Conservation (phyloP, 2,329 filamentous ascomycete genomes). For the Exophiala phaeomuriformis region DNA sequence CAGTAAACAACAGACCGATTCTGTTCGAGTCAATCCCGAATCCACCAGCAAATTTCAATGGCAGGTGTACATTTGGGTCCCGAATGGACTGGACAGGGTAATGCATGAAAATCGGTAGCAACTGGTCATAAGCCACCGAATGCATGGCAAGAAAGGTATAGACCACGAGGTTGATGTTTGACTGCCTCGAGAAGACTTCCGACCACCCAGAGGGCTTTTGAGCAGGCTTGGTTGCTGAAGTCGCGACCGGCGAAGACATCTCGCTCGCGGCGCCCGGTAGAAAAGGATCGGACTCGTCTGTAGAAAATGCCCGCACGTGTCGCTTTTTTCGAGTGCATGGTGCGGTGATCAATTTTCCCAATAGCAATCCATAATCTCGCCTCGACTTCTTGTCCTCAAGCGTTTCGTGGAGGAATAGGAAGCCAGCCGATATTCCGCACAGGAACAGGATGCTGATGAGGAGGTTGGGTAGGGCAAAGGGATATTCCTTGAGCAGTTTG, state of each 20-base stretch:
- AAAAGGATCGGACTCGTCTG: slow-evolving; percentile 23
- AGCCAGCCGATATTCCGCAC: slow-evolving; percentile 63
- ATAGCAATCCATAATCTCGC: slow-evolving; percentile 65
- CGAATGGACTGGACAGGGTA: slow-evolving; percentile 54
- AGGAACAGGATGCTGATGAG: slow-evolving; percentile 70
- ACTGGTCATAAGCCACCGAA: slow-evolving; percentile 75
- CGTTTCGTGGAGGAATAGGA: slow-evolving; percentile 81
- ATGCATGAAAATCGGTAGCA: slow-evolving; percentile 82
- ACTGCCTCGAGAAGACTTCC: slow-evolving; percentile 68
- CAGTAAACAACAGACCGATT: slow-evolving; percentile 79
- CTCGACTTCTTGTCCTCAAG: slow-evolving; percentile 61
- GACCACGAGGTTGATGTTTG: slow-evolving; percentile 63
- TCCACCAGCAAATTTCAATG: slow-evolving; percentile 75
- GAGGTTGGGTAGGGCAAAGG: slow-evolving; percentile 79
- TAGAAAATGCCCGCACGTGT: slow-evolving; percentile 26
- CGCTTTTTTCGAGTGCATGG: slow-evolving; percentile 29
- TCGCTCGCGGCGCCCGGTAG: slow-evolving; percentile 14
- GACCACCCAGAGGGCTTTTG: slow-evolving; percentile 40
- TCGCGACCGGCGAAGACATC: slow-evolving; percentile 13
- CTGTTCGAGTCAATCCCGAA: slow-evolving; percentile 65
- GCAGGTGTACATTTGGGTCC: slow-evolving; percentile 53
- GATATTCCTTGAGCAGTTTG: slow-evolving; percentile 64
- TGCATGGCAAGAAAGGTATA: slow-evolving; percentile 80
- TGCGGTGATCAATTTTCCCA: slow-evolving; percentile 60
- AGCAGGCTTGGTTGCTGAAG: slow-evolving; percentile 9